Conservation (phyloP, 306 rosid species). For the Rosa lucieae region DNA sequence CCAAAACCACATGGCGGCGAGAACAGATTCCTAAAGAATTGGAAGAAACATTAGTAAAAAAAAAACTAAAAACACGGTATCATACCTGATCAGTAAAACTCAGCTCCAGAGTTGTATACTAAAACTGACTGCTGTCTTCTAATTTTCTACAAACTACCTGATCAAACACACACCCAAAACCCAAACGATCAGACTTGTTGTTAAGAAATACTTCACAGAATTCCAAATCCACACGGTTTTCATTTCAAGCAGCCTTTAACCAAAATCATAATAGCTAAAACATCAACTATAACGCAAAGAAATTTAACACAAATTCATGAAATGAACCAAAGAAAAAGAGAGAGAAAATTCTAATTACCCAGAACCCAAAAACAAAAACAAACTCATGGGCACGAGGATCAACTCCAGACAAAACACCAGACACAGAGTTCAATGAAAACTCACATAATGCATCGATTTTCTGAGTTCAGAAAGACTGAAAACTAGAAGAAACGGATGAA, state of each 20-base stretch:
- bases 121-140: conserved; percentile 21
- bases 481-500: conserved; percentile 4
- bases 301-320: neutral
- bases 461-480: neutral
- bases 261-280: no score
- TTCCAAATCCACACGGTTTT: conserved; percentile 14
- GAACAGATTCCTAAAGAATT: conserved; percentile 8
- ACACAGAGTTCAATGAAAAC: conserved; percentile 3
- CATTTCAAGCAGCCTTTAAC: neutral
- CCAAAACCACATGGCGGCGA: conserved; percentile 5
- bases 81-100: conserved; percentile 44
- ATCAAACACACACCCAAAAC: conserved; percentile 29
- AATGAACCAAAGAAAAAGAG: neutral
- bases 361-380: conserved; percentile 5
- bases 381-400: conserved; percentile 11
- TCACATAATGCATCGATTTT: conserved; percentile 6
- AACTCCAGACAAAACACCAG: neutral
- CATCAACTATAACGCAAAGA: no score
- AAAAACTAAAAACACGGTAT: conserved; percentile 19
- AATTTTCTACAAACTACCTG: conserved; percentile 44
- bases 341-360: conserved; percentile 1
- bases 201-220: conserved; percentile 16
- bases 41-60: conserved; percentile 8
- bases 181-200: conserved; percentile 19
- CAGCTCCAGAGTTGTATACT: conserved; percentile 30